Evolutionary conservation across 75 land plant genomes (phyloP).

Genomic region (Selaginella moellendorffii): DNA sequence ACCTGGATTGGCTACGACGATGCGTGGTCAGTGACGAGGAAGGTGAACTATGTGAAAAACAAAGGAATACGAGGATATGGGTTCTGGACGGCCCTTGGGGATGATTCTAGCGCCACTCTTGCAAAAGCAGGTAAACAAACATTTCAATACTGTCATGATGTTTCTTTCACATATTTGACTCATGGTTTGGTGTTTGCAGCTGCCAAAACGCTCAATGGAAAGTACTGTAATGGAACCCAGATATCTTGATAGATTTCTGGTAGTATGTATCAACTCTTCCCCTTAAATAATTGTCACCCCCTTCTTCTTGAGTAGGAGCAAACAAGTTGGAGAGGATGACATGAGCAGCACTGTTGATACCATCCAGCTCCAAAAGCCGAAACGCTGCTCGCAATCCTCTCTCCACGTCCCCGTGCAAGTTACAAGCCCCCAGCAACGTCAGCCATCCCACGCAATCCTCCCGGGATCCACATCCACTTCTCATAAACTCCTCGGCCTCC

Average conservation of each 20-base stretch:
- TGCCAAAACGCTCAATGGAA: constrained; percentile 4
- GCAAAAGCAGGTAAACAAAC: constrained; percentile 5
- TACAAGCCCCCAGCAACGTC: background rate
- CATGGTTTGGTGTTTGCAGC: background rate
- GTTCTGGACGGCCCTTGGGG: constrained; percentile 6
- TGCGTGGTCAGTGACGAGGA: constrained; percentile 4
- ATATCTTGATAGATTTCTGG: background rate
- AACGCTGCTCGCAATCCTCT: background rate
- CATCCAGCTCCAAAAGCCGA: background rate
- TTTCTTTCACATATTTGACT: background rate
- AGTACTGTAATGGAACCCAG: constrained; percentile 5
- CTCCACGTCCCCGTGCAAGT: background rate
- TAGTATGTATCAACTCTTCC: too few species aligned
- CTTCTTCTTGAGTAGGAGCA: background rate
- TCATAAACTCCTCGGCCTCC: background rate
- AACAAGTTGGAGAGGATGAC: background rate
- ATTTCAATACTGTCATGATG: background rate
- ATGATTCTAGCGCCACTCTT: constrained; percentile 7
- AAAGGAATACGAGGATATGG: constrained; percentile 5
- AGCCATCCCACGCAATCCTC: background rate
- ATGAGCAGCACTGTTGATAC: background rate
- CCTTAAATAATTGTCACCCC: too few species aligned
- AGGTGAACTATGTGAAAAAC: constrained; percentile 10
- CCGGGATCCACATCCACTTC: background rate
- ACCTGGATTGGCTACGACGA: constrained; percentile 8